Evolutionary conservation across 208 protist species (phyloP).

Genomic region (Trypanosomatidae sp.): DNA sequence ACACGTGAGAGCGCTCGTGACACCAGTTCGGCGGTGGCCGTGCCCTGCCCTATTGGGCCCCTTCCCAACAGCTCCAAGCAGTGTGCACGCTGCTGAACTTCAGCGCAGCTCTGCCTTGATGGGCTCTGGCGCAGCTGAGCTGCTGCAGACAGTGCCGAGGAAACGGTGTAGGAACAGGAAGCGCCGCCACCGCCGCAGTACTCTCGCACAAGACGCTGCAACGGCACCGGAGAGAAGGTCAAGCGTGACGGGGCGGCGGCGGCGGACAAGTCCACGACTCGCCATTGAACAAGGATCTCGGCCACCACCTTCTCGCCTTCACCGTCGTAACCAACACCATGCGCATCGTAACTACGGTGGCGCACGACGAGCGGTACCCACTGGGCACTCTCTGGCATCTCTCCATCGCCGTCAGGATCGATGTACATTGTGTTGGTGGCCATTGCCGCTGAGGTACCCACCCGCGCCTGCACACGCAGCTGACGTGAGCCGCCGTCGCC

Average conservation of each 20-base stretch:
- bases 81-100: background rate
- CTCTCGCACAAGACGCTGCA: conserved; percentile 11
- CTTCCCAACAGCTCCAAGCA: background rate
- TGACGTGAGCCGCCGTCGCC: conserved; percentile 1
- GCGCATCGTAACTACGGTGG: background rate
- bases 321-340: background rate
- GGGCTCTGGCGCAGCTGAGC: background rate
- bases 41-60: background rate
- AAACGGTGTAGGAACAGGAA: conserved; percentile 11
- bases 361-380: conserved; percentile 21
- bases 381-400: conserved; percentile 8
- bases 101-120: background rate
- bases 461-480: conserved; percentile 16
- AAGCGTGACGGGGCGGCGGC: background rate
- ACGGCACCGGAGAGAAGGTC: background rate
- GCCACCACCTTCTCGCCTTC: conserved; percentile 5
- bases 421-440: conserved; percentile 8
- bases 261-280: conserved; percentile 5
- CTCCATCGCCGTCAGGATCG: background rate
- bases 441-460: background rate
- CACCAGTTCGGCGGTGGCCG: background rate
- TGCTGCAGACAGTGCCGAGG: background rate
- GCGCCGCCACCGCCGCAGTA: conserved; percentile 15
- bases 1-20: conserved; percentile 2
- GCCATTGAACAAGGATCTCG: conserved; percentile 23